phyloP scores from a whole-genome alignment of 371 early-diverging fungal genomes.

The Syncephalis plumigaleata region DNA sequence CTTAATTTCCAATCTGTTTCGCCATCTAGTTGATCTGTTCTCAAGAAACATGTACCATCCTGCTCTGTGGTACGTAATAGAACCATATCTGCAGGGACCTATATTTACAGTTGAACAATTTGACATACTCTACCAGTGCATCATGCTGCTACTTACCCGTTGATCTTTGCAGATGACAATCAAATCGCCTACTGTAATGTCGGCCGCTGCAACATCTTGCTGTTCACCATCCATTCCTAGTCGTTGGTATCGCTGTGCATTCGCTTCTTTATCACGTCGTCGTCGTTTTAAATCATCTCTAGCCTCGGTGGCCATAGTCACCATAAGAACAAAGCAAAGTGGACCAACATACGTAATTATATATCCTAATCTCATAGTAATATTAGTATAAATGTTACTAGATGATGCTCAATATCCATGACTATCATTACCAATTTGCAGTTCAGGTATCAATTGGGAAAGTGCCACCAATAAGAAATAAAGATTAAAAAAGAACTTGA shows the following conservation, averaged over 20 bases:
- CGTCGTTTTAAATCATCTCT: slow-evolving; percentile 88
- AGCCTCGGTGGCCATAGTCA: slow-evolving; percentile 94
- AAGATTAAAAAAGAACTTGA: slow-evolving; percentile 93
- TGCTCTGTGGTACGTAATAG: slow-evolving; percentile 74
- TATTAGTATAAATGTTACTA: too few species aligned
- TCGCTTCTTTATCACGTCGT: slow-evolving; percentile 84
- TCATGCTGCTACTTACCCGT: slow-evolving; percentile 21
- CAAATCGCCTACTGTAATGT: slow-evolving; percentile 89
- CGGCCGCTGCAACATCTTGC: slow-evolving; percentile 57
- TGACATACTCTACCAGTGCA: neutral
- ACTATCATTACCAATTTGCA: slow-evolving; percentile 48
- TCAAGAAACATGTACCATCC: slow-evolving; percentile 87
- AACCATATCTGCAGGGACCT: slow-evolving; percentile 85
- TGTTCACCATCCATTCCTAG: slow-evolving; percentile 20
- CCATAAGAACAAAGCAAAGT: slow-evolving; percentile 78
- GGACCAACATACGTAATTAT: slow-evolving; percentile 92
- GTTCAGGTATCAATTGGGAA: slow-evolving; percentile 84
- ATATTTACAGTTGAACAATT: slow-evolving; percentile 4
- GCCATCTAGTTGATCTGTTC: slow-evolving; percentile 99
- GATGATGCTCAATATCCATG: too few species aligned
- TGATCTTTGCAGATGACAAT: slow-evolving; percentile 84
- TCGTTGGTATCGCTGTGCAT: slow-evolving; percentile 61
- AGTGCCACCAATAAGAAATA: slow-evolving; percentile 93
- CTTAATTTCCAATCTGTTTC: slow-evolving; percentile 99
- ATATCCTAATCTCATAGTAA: slow-evolving; percentile 39